Evolutionary conservation across 345 rosid species (phyloP), one percentile per base, ranked within the genome.

Genomic region (Noccaea bulbosa): DNA sequence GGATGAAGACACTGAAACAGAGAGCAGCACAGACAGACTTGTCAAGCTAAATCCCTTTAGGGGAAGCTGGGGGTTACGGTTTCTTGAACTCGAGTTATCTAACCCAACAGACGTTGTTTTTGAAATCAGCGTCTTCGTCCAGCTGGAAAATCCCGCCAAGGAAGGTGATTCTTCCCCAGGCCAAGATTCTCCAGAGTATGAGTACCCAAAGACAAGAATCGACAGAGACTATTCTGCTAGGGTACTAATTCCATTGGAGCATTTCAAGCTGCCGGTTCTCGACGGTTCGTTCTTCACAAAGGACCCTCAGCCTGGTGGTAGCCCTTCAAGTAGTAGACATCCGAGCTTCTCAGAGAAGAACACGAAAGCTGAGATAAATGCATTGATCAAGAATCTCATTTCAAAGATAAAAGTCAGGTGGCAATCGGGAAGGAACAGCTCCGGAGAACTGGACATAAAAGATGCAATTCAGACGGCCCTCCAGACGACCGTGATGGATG

Each of bases 21-120:
- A 79, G 67, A 79, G 74, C 75, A 86, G 82, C 82, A 82, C 81
- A 70, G 95, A 95, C 43, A 86, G 88, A 65, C 78, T 92, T 70
- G 88, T 90, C 67, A 95, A 92, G 76, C 92, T 92, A 27, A 89
- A 95, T 80, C 98, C 96, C 47, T 88, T 83, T 54, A 82, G 98
- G 80, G 99, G 99, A 75, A 95, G 99, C 75, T 92, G 99, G 99
- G 98, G 99, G 34, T 76, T 95, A 8, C 92, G 93, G 38, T 90
- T 95, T 78, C 90, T 95, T 24, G 99, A 95, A 76, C 86, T 95
- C 30, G 99, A 95, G 84, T 62, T 95, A 80, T 87, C 87, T 50
- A 95, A 92, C 75, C 98, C 99, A 50, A 92, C 99, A 38, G 97
- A 90, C 49, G 90, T 92, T 34, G 97, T 88, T 65, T 92, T 95